These are phyloP conservation scores for Physaria fendleri DNA, from an alignment of 345 rosid genomes.

Conservation along the genomic window DNA sequence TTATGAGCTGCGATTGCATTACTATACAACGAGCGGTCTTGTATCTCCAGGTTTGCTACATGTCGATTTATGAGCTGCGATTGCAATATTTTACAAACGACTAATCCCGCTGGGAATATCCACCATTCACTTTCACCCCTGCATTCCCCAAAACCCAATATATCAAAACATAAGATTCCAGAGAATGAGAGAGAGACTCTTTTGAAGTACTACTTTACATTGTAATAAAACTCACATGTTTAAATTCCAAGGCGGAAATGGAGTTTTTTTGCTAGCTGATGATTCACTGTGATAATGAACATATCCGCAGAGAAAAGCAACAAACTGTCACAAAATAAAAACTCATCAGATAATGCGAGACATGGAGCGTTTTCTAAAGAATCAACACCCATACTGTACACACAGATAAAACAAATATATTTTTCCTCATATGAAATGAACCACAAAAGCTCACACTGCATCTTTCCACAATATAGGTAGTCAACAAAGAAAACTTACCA, in stretches of 20 bases:
- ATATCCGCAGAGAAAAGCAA: constrained; percentile 90
- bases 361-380: constrained; percentile 1
- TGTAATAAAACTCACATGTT: constrained; percentile 66
- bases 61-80: constrained; percentile 95
- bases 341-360: constrained; percentile 11
- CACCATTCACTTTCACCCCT: constrained; percentile 99
- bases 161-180: background rate
- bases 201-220: background rate
- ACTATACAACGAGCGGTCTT: constrained; percentile 92
- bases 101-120: constrained; percentile 92
- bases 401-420: background rate
- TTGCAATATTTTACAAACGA: constrained; percentile 77
- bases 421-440: background rate
- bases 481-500: constrained; percentile 52
- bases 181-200: background rate
- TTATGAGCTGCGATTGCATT: constrained; percentile 85
- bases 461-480: background rate
- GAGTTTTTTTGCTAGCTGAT: constrained; percentile 51
- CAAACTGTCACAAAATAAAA: constrained; percentile 46
- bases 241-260: constrained; percentile 94
- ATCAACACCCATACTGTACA: constrained; percentile 1
- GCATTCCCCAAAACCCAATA: constrained; percentile 28
- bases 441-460: background rate
- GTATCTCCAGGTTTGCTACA: constrained; percentile 94
- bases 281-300: constrained; percentile 63